Evolutionary conservation across 768 basidiomycete species (phyloP).

Genomic region (Fomitopsis pulvina): DNA sequence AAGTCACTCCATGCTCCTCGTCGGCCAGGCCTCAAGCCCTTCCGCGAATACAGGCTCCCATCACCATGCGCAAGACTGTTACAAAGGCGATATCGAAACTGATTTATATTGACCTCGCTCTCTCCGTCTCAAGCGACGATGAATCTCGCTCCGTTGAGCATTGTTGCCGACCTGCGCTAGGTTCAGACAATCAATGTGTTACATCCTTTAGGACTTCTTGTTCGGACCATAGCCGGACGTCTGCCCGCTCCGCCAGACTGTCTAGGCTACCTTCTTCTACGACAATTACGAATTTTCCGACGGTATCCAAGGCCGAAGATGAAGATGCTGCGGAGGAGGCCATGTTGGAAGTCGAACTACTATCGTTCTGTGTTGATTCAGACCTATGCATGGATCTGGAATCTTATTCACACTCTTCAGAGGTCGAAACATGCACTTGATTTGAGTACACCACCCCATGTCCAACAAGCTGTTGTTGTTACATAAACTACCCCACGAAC

Average conservation of each 20-base stretch:
- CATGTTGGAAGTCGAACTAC: slow-evolving; percentile 14
- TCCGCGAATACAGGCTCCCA: not conserved
- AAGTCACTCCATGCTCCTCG: too few species aligned
- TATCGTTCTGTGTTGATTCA: slow-evolving; percentile 6
- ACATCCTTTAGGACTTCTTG: too few species aligned
- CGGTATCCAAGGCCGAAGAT: not conserved
- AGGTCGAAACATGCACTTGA: too few species aligned
- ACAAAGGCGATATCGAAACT: slow-evolving; percentile 1
- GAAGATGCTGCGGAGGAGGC: slow-evolving; percentile 9
- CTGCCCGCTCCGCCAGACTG: not conserved
- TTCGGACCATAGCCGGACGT: too few species aligned
- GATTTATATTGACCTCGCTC: slow-evolving; percentile 13
- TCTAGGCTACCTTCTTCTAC: not conserved
- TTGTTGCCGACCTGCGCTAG: not conserved
- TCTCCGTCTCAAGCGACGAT: slow-evolving; percentile 11
- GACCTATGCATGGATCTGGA: slow-evolving; percentile 16
- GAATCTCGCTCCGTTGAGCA: not conserved
- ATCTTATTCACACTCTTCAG: not conserved
- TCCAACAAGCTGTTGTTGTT: too few species aligned
- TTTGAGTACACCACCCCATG: too few species aligned
- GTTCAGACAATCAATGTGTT: too few species aligned
- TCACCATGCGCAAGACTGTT: not conserved
- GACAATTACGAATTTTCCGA: not conserved
- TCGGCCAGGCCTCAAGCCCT: too few species aligned
- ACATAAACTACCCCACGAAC: too few species aligned